phyloP scores from a whole-genome alignment of 257 asterid species.

The Henckelia pumila region DNA sequence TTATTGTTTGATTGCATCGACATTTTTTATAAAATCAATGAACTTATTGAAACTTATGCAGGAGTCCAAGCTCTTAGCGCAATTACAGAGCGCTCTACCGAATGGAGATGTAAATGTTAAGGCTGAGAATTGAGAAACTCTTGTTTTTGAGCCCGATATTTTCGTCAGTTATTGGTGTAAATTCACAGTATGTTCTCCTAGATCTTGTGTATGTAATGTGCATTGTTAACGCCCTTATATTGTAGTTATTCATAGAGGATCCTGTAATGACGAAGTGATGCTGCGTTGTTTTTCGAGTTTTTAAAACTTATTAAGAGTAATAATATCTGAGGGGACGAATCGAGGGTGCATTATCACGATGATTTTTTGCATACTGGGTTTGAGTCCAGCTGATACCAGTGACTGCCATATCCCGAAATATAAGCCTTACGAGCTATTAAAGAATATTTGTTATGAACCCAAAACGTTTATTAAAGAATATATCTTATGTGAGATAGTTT shows the following conservation, averaged over 20 bases:
- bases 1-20: background rate
- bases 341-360: too few relatives aligned
- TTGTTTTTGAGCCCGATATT: background rate
- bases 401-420: too few relatives aligned
- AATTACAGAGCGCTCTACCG: constrained; percentile 49
- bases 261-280: background rate
- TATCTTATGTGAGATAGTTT: too few relatives aligned
- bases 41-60: constrained; percentile 24
- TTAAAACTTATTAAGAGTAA: background rate
- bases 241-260: background rate
- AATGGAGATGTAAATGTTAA: constrained; percentile 61
- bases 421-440: too few relatives aligned
- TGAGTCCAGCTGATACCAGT: too few relatives aligned
- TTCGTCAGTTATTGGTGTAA: background rate
- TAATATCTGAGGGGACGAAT: too few relatives aligned
- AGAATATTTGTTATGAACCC: too few relatives aligned
- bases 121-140: constrained; percentile 33
- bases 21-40: background rate
- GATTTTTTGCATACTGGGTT: too few relatives aligned
- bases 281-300: background rate
- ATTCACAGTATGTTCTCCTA: background rate
- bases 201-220: constrained; percentile 9
- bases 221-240: background rate
- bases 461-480: too few relatives aligned
- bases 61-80: constrained; percentile 53